Evolutionary conservation across 2,329 filamentous ascomycete genomes (phyloP), one percentile per base, ranked within the genome.

Genomic region (Talaromyces funiculosus): DNA sequence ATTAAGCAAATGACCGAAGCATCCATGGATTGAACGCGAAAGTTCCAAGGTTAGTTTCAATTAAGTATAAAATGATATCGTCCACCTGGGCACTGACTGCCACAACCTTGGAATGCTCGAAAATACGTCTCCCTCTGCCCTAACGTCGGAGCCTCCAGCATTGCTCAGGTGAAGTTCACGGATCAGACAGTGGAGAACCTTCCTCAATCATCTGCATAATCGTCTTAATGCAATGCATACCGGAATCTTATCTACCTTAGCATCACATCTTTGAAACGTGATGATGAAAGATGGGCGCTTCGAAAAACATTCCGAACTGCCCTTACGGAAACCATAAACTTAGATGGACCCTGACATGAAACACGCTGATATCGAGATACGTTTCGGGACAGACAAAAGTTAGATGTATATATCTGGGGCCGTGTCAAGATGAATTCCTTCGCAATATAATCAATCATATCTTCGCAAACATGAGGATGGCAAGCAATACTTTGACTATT

Each of bases 171-270:
- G 38, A 97, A 10, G 90, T 92, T 49, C 93, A 84, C 0, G 94
- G 94, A 71, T 99, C 94, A 70, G 96, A 97, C 0, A 89, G 87
- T 0, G 92, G 90, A 1, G 86, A 82, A 62, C 95, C 90, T 60
- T 97, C 92, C 70, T 97, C 92, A n/a, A 97, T 80, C 0, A 88
- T 83, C 6, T 84, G 82, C 64, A 97, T 85, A 60, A 97, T 88
- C 4, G 88, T 89, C 59, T 95, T 88, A 45, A 99, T 87, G 66
- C 97, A 93, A 3, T 87, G 86, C 62, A 84, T 85, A 67, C n/a
- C n/a, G n/a, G n/a, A n/a, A 93, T 85, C 67, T 96, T 92, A 63
- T 96, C 92, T 97, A 97, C 75, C 92, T 97, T 0, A 92, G 82
- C 0, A 90, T 87, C 1, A 92, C 92, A 62, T 90, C 87, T 14